A percentile compares a stretch with the other conserved stretches of the same genome.
These are phyloP conservation scores for Lavandula angustifolia DNA, from an alignment of 257 asterid genomes.

Conservation along the genomic window DNA sequence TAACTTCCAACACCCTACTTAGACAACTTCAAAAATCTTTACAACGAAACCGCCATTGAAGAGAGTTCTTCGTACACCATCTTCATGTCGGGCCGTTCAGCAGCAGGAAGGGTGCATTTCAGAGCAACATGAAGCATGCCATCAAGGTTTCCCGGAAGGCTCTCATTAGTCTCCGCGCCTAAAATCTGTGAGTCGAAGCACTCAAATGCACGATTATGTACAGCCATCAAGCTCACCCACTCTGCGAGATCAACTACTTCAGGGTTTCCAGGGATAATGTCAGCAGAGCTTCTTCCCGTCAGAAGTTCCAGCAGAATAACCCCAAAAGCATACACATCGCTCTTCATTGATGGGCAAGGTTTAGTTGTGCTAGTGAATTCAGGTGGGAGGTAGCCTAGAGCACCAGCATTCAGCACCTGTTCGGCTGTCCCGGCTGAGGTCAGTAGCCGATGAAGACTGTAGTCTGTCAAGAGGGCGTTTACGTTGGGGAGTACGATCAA, in stretches of 20 bases:
- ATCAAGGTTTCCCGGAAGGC: constrained; percentile 38
- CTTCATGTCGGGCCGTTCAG: constrained; percentile 76
- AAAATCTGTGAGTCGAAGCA: constrained; percentile 54
- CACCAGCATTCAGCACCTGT: constrained; percentile 73
- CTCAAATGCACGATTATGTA: constrained; percentile 52
- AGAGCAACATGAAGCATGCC: constrained; percentile 64
- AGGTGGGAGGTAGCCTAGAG: constrained; percentile 86
- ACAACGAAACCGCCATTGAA: constrained; percentile 29
- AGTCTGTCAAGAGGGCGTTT: constrained; percentile 67
- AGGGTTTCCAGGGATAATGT: constrained; percentile 51
- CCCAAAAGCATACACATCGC: constrained; percentile 84
- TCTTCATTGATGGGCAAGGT: constrained; percentile 81
- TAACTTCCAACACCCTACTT: constrained; percentile 6
- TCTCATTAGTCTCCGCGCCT: constrained; percentile 31
- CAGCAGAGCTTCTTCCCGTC: constrained; percentile 69
- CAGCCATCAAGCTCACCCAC: constrained; percentile 72
- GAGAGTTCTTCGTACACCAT: constrained; percentile 70
- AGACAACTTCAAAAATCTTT: constrained; percentile 21
- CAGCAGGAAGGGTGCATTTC: constrained; percentile 73
- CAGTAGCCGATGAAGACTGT: constrained; percentile 77
- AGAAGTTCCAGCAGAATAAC: constrained; percentile 69
- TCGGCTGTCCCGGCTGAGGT: constrained; percentile 81
- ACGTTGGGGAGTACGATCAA: constrained; percentile 49
- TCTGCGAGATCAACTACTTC: constrained; percentile 65
- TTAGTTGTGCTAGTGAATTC: constrained; percentile 75